Base-by-base conservation (phyloP, 2,329 filamentous ascomycete species). In the Boeremia lycopersici region DNA sequence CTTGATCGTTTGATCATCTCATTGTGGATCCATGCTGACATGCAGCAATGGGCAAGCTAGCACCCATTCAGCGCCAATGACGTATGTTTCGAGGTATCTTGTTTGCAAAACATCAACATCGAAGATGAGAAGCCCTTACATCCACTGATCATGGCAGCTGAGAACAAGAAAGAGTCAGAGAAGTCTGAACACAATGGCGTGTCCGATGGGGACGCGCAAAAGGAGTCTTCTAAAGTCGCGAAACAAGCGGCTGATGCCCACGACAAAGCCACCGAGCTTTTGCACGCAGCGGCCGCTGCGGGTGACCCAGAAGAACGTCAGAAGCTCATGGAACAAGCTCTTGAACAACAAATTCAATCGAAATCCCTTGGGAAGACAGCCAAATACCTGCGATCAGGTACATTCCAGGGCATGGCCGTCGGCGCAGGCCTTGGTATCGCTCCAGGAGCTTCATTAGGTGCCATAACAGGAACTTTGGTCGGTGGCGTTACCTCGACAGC, bases 311-410 rank as follows among this genome's bases (percentile, higher is more conserved):
- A 61, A 9, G 55, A 60, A 48, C 59, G 62, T 38, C 52, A 69
- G 40, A 65, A 50, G 35, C 29, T 66, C n/a, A 62, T 65, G 46
- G 61, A 62, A 51, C 39, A 64, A 53, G 62, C 64, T 12, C 56
- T 63, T 13, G 57, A 67, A 15, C 53, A 57, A 17, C 59, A 65
- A 28, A 58, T 67, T 6, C 61, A 65, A 47, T 63, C 64, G 4
- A 62, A 65, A 36, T 65, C 64, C 1, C 59, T 67, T 11, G 64
- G 64, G 11, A 67, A 67, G 35, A 65, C 64, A n/a, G 64, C 64
- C 46, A 64, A 60, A 13, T 67, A 67, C 48, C 49, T 65, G 15
- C 62, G 61, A 23, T 67, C 64, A 10, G 64, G 64, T 3, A 52
- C 64, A 0, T 67, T 65, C 25, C 64, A 67, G 19, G 64, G 64